Evolutionary conservation across 257 asterid genomes (phyloP).

Genomic region (Gynochthodes officinalis): DNA sequence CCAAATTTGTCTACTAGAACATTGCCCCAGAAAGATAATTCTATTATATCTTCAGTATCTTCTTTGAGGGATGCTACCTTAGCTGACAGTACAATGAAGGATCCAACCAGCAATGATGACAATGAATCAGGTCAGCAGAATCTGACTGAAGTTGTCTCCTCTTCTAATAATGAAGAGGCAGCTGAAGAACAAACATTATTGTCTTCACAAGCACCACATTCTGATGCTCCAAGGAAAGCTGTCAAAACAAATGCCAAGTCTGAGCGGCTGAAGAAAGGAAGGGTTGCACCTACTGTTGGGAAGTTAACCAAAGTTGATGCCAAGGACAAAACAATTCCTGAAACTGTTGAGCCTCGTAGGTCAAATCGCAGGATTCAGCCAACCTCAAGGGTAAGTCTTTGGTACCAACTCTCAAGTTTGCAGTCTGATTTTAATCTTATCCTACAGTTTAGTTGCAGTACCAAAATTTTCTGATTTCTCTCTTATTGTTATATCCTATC

Average conservation of each 20-base stretch:
- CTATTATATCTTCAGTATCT: conserved; percentile 36
- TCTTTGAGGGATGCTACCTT: conserved; percentile 30
- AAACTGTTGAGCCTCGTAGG: conserved; percentile 76
- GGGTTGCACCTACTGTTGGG: conserved; percentile 40
- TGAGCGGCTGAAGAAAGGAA: conserved; percentile 57
- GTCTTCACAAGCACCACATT: conserved; percentile 47
- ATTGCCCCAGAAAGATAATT: conserved; percentile 49
- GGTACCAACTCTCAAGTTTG: not conserved
- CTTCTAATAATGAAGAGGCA: conserved; percentile 44
- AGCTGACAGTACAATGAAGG: conserved; percentile 33
- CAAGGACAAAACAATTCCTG: conserved; percentile 40
- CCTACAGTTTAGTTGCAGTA: not conserved
- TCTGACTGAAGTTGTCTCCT: conserved; percentile 35
- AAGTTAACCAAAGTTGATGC: conserved; percentile 43
- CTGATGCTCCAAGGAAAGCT: conserved; percentile 47
- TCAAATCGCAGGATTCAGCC: conserved; percentile 96
- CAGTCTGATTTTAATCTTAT: not conserved
- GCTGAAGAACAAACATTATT: conserved; percentile 38
- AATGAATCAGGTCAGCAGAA: conserved; percentile 46
- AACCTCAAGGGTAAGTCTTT: conserved; percentile 75
- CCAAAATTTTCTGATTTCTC: not conserved
- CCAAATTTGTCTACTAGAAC: conserved; percentile 57
- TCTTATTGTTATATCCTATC: not conserved
- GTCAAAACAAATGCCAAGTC: conserved; percentile 34
- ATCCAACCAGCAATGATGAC: conserved; percentile 42